Evolutionary conservation across 1,284 basidiomycete species (phyloP).

Genomic region (Puccinia horiana): DNA sequence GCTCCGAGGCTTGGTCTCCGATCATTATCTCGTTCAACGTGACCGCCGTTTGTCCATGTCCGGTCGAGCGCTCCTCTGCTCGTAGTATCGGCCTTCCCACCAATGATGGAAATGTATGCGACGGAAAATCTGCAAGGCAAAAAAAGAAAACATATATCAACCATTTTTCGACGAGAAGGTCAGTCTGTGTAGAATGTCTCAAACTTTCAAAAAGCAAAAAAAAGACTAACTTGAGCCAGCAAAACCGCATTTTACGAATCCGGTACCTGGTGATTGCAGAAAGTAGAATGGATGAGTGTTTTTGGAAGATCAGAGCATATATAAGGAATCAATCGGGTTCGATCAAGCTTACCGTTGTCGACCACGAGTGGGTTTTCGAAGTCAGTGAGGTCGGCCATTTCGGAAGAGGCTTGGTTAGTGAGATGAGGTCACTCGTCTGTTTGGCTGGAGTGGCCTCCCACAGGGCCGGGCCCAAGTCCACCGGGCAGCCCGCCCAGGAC

Average conservation of each 20-base stretch:
- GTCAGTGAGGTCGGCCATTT: conserved; percentile 38
- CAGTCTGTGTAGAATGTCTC: background rate
- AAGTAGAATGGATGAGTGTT: background rate
- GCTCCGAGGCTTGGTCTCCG: conserved; percentile 75
- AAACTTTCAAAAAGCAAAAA: background rate
- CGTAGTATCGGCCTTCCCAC: conserved; percentile 95
- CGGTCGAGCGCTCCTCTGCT: conserved; percentile 83
- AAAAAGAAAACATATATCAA: conserved; percentile 5
- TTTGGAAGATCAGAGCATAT: background rate
- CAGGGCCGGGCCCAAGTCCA: background rate
- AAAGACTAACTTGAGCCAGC: conserved; percentile 72
- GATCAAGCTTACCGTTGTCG: conserved; percentile 56
- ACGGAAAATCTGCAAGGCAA: conserved; percentile 73
- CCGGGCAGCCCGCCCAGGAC: no score
- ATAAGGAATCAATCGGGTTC: background rate
- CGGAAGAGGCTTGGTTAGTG: background rate
- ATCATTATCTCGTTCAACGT: conserved; percentile 86
- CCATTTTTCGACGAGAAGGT: background rate
- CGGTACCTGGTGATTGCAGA: conserved; percentile 34
- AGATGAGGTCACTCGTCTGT: background rate
- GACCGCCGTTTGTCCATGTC: conserved; percentile 62
- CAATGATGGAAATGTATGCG: conserved; percentile 96
- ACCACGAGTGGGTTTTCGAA: conserved; percentile 57
- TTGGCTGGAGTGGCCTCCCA: no score
- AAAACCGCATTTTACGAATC: conserved; percentile 95